phyloP scores from a whole-genome alignment of 768 basidiomycete genomes.

The Termitomyces sp. region DNA sequence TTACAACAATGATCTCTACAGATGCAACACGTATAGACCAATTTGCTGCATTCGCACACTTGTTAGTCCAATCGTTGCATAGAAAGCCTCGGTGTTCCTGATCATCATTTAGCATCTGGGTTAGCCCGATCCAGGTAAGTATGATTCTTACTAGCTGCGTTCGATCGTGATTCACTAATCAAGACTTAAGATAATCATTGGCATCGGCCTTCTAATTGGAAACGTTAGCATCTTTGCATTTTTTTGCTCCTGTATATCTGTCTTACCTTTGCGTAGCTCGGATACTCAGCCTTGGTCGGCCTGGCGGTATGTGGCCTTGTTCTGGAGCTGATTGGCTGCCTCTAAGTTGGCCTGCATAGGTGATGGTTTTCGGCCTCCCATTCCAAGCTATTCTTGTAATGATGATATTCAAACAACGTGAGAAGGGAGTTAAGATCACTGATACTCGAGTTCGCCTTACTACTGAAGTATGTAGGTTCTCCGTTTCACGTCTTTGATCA shows the following conservation, averaged over 20 bases:
- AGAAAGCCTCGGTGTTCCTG: neutral
- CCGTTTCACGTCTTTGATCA: neutral
- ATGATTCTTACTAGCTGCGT: neutral
- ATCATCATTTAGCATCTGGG: conserved; percentile 43
- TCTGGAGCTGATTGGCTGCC: neutral
- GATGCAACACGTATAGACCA: conserved; percentile 58
- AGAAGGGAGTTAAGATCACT: conserved; percentile 61
- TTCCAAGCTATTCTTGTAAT: conserved; percentile 52
- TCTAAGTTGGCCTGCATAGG: conserved; percentile 22
- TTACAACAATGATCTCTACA: conserved; percentile 69
- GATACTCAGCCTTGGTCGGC: conserved; percentile 69
- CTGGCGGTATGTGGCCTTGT: conserved; percentile 36
- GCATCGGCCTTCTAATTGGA: conserved; percentile 58
- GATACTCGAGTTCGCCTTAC: conserved; percentile 65
- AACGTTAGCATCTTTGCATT: conserved; percentile 38
- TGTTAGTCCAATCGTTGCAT: conserved; percentile 27
- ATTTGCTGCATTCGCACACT: conserved; percentile 41
- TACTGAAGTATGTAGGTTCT: conserved; percentile 43
- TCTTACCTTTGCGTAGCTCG: conserved; percentile 40
- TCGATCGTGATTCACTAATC: neutral
- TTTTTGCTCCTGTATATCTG: neutral
- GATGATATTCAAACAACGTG: conserved; percentile 51
- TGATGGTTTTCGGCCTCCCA: conserved; percentile 58
- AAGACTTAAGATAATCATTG: conserved; percentile 45
- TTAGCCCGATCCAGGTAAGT: conserved; percentile 56